Evolutionary conservation across 129 eudicot species (phyloP), one percentile per base, ranked within the genome.

Genomic region (Centaurea solstitialis): DNA sequence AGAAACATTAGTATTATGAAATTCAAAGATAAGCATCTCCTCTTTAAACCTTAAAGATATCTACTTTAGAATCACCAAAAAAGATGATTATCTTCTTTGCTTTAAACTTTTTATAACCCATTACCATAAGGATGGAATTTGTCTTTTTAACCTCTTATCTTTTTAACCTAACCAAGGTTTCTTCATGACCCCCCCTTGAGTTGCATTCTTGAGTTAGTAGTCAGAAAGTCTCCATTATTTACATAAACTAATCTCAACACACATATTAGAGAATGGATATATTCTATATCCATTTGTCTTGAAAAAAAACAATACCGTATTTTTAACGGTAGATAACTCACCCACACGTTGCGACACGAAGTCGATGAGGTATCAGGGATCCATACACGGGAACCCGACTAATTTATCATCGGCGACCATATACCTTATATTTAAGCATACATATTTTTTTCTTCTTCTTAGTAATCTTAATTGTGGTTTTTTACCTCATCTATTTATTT

Each of bases 31-130:
- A 81, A 84, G 90, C 86, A 89, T 89, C 87, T 86, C 79, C 40
- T 72, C 87, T 87, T 86, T 87, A 84, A 88, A 80, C 82, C 85
- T 70, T 82, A 79, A 79, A 85, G 87, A 87, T 78, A 81, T 78
- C 81, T 75, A 83, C 93, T 89, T 89, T 89, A 78, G 95, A 86
- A 91, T 88, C 83, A 5, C 59, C 65, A 88, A 85, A 87, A 89
- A 88, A 89, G 89, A 83, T 81, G 70, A 87, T 87, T 89, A 86
- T 87, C 84, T 81, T 73, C 75, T 76, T 82, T 65, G 80, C 89
- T 89, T 89, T 91, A 80, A 87, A 83, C 86, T 83, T 83, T 82
- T 78, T 85, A 69, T 85, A 83, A 74, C 84, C 86, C 83, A 78
- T 70, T 74, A 82, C 85, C 85, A 81, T 82, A 87, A 87, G 91